phyloP scores from a whole-genome alignment of 139 green algal genomes.

The Klebsormidium nitens region DNA sequence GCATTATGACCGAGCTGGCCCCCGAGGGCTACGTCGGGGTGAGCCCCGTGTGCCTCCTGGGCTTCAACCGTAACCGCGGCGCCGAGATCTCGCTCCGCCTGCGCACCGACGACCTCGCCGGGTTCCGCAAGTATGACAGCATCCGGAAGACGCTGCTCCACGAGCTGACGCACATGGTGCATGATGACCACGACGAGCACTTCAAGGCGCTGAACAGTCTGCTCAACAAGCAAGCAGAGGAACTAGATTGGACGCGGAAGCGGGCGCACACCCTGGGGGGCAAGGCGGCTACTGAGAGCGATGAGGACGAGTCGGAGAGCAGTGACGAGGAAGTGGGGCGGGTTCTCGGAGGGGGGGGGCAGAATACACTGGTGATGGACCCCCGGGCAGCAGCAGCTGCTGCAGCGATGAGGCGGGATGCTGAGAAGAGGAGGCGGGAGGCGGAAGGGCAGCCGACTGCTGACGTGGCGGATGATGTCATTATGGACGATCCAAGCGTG shows the following conservation, averaged over 20 bases:
- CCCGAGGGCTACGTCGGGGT: slow-evolving; percentile 32
- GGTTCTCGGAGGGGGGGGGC: too few relatives aligned
- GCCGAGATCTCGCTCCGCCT: slow-evolving; percentile 77
- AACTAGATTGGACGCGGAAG: not conserved
- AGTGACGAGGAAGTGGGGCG: too few relatives aligned
- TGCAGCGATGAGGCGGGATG: too few relatives aligned
- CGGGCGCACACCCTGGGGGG: not conserved
- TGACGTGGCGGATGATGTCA: too few relatives aligned
- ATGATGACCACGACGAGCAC: slow-evolving; percentile 64
- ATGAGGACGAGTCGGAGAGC: too few relatives aligned
- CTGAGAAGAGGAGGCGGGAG: too few relatives aligned
- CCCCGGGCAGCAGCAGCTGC: too few relatives aligned
- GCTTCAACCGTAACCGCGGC: slow-evolving; percentile 59
- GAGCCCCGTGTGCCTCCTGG: slow-evolving; percentile 39
- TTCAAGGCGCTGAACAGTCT: slow-evolving; percentile 72
- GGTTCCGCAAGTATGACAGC: slow-evolving; percentile 61
- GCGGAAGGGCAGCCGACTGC: too few relatives aligned
- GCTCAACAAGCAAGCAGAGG: not conserved
- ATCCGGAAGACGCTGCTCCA: slow-evolving; percentile 81
- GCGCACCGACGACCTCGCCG: slow-evolving; percentile 74
- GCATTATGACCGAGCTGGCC: slow-evolving; percentile 20
- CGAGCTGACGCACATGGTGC: slow-evolving; percentile 71
- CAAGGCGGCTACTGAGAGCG: not conserved
- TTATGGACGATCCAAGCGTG: too few relatives aligned
- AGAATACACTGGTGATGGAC: too few relatives aligned